A percentile compares a stretch with the other conserved stretches of the same genome.
phyloP scores from a whole-genome alignment of 2,329 filamentous ascomycete genomes.

The Exophiala xenobiotica region DNA sequence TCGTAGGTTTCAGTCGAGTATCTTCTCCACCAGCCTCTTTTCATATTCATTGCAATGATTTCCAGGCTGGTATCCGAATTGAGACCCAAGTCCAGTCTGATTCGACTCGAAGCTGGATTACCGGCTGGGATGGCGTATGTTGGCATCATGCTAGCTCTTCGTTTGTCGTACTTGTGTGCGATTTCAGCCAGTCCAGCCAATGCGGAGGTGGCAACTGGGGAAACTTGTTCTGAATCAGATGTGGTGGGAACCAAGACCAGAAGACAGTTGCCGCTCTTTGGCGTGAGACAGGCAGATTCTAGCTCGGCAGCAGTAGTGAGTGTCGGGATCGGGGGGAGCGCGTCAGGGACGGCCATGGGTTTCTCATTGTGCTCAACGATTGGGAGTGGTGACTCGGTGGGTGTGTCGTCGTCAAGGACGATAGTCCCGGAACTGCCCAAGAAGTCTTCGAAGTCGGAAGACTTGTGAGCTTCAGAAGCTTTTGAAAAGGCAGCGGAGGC shows the following conservation, averaged over 20 bases:
- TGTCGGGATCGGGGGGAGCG: slow-evolving; percentile 63
- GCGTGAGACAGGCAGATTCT: slow-evolving; percentile 67
- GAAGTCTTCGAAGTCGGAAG: slow-evolving; percentile 48
- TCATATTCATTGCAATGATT: slow-evolving; percentile 79
- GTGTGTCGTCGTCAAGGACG: slow-evolving; percentile 48
- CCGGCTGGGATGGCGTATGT: slow-evolving; percentile 71
- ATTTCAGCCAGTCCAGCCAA: slow-evolving; percentile 69
- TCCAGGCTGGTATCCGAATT: slow-evolving; percentile 57
- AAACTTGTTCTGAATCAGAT: slow-evolving; percentile 49
- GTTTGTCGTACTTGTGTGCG: slow-evolving; percentile 69
- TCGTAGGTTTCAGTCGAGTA: slow-evolving; percentile 60
- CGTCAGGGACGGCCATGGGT: slow-evolving; percentile 52
- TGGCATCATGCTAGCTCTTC: slow-evolving; percentile 71
- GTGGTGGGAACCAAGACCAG: slow-evolving; percentile 67
- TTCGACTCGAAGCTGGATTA: slow-evolving; percentile 55
- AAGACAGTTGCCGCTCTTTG: slow-evolving; percentile 78
- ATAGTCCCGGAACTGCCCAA: slow-evolving; percentile 52
- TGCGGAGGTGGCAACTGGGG: slow-evolving; percentile 49
- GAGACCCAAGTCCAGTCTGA: slow-evolving; percentile 65
- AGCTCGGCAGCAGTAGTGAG: slow-evolving; percentile 65
- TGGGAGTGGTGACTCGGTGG: slow-evolving; percentile 57
- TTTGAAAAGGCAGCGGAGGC: slow-evolving; percentile 51
- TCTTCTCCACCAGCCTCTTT: slow-evolving; percentile 80
- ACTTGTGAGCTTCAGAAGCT: slow-evolving; percentile 53
- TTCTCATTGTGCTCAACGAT: slow-evolving; percentile 44